Conservation (phyloP, 768 basidiomycete genomes). For the Termitomyces sp. region DNA sequence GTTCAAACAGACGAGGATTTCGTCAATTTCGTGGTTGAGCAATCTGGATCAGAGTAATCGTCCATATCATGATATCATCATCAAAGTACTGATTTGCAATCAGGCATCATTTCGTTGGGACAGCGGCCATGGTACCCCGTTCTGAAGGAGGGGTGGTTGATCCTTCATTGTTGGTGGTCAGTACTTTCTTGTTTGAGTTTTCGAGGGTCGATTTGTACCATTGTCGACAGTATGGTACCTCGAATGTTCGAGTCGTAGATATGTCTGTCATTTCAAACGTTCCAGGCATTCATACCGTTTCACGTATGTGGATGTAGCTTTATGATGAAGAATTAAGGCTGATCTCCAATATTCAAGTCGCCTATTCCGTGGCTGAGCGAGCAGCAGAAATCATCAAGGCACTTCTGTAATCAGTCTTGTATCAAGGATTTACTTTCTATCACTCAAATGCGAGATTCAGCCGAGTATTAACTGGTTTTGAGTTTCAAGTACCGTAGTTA, state of each 20-base stretch:
- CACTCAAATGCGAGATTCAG: background rate
- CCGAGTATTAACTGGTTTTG: background rate
- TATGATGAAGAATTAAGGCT: background rate
- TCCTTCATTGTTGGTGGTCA: background rate
- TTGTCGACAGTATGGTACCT: slow-evolving; percentile 8
- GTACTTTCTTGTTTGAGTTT: background rate
- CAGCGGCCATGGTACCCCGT: slow-evolving; percentile 12
- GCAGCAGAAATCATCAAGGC: slow-evolving; percentile 8
- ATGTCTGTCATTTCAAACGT: slow-evolving; percentile 9
- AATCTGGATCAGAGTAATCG: slow-evolving; percentile 9
- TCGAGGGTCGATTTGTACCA: background rate
- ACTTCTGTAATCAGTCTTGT: background rate
- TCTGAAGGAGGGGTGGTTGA: slow-evolving; percentile 12
- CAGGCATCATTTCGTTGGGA: slow-evolving; percentile 14
- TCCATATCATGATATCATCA: background rate
- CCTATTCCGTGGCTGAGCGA: slow-evolving; percentile 10
- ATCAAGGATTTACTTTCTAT: background rate
- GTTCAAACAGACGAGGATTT: slow-evolving; percentile 11
- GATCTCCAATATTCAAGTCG: background rate
- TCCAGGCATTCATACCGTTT: slow-evolving; percentile 12
- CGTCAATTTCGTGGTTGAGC: slow-evolving; percentile 3
- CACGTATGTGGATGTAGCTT: background rate
- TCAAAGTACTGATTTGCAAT: background rate
- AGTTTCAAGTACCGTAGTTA: too few relatives aligned
- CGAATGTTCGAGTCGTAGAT: slow-evolving; percentile 11